Evolutionary conservation across 441 rosid genomes (phyloP), one percentile per base, ranked within the genome.

Genomic region (Populus hybrid): DNA sequence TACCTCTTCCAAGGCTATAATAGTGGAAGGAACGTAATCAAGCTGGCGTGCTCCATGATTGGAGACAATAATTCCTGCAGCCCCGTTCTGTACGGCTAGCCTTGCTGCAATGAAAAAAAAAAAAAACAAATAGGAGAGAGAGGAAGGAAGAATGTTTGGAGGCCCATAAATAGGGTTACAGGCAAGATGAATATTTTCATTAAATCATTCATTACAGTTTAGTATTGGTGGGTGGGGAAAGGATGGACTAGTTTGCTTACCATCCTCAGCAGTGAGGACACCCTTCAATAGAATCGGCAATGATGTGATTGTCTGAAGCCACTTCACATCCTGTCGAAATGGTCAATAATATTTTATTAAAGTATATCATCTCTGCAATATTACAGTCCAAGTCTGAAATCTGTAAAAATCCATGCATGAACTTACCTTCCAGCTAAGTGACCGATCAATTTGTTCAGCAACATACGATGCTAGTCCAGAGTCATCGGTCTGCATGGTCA

Each of bases 1-100:
- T 78, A 96, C 99, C 97, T 94, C 99, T 84, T 96, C 98, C 81
- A 96, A 80, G 59, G 97, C 98, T 86, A 82, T 76, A 70, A 96
- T 91, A 76, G 99, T 91, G 57, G 98, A 92, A 72, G 99, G 99
- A 42, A 88, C 94, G 34, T 90, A 94, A 81, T 96, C 99, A 9
- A 96, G 98, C 79, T 96, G 99, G 70, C 98, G 97, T 30, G 97
- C 99, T 78, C 99, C 99, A 2, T 96, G 99, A 77, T 96, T 96
- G 76, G 98, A 96, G 50, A 96, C 99, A 32, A 96, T 90, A 57
- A 94, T 94, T 75, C 98, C 99, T 3, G 97, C 92, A 78, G 88
- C 97, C 82, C 99, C 98, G 40, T 70, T 75, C 73, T 96, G 90
- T 73, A 96, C 32, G n/a, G 97, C 92, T 73, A 91, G 38, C 82